Evolutionary conservation across 495 filamentous ascomycete species (phyloP).

Genomic region (Penicillium daleae): DNA sequence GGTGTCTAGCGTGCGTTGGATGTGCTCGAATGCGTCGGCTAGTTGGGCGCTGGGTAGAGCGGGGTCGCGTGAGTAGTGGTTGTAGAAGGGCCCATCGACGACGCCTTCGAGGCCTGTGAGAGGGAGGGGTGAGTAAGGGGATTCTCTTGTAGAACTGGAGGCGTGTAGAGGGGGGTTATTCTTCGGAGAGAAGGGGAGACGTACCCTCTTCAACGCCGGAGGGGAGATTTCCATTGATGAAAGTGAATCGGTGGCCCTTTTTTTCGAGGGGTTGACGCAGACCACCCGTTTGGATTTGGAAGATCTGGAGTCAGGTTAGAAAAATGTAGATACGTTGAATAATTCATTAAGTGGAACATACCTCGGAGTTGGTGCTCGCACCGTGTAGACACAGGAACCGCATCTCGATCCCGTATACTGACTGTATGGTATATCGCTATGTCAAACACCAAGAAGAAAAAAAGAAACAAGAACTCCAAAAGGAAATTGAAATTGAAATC

Average conservation of each 20-base stretch:
- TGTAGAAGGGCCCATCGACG: constrained; percentile 44
- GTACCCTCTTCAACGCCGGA: constrained; percentile 38
- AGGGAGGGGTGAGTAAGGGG: neutral
- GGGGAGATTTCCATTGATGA: constrained; percentile 37
- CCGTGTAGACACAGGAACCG: constrained; percentile 48
- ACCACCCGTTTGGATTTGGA: constrained; percentile 48
- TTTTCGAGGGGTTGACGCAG: constrained; percentile 35
- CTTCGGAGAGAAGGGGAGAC: no score
- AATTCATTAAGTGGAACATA: constrained; percentile 15
- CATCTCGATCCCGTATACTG: constrained; percentile 33
- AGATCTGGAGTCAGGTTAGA: constrained; percentile 35
- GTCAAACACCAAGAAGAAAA: neutral
- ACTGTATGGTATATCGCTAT: neutral
- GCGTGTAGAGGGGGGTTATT: no score
- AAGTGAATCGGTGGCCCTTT: constrained; percentile 41
- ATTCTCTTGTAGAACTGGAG: neutral
- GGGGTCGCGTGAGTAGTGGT: constrained; percentile 37
- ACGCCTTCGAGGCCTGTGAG: constrained; percentile 44
- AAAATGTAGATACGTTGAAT: no score
- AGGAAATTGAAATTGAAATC: neutral
- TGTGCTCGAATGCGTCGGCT: constrained; percentile 37
- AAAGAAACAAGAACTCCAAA: neutral
- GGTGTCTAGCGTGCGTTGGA: constrained; percentile 32
- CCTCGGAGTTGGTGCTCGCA: constrained; percentile 41
- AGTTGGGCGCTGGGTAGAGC: constrained; percentile 32